phyloP scores from a whole-genome alignment of 306 rosid species.

The Medicago lupulina region DNA sequence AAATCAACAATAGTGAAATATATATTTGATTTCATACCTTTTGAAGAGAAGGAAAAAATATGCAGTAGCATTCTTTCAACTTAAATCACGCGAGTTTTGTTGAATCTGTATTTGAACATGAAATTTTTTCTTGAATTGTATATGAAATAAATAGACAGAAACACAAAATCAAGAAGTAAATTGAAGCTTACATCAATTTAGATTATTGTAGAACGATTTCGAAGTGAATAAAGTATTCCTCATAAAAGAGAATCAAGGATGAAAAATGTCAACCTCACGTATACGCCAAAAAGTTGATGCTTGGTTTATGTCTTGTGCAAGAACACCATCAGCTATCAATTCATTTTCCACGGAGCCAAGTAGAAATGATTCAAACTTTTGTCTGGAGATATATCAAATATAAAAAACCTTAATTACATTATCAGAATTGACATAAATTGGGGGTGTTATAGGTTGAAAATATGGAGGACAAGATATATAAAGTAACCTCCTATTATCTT shows the following conservation, averaged over 20 bases:
- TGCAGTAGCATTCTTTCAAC: too few species aligned
- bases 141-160: too few species aligned
- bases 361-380: slow-evolving; percentile 94
- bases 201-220: too few species aligned
- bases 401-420: slow-evolving; percentile 28
- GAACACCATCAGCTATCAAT: slow-evolving; percentile 84
- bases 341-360: slow-evolving; percentile 84
- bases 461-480: slow-evolving; percentile 4
- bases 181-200: too few species aligned
- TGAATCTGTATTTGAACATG: too few species aligned
- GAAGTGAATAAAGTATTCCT: slow-evolving; percentile 32
- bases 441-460: slow-evolving; percentile 15
- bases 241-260: slow-evolving; percentile 14
- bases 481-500: slow-evolving; percentile 27
- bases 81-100: too few species aligned
- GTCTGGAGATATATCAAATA: slow-evolving; percentile 55
- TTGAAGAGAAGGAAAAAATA: too few species aligned
- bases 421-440: slow-evolving; percentile 17
- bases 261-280: slow-evolving; percentile 73
- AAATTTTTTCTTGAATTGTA: too few species aligned
- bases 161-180: too few species aligned
- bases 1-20: too few species aligned
- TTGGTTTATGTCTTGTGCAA: slow-evolving; percentile 96
- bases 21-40: too few species aligned
- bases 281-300: slow-evolving; percentile 89